A percentile compares a stretch with the other conserved stretches of the same genome.
These are phyloP conservation scores for Pneumocystis wakefieldiae DNA, from an alignment of 1,139 yeast genomes.

Conservation along the genomic window DNA sequence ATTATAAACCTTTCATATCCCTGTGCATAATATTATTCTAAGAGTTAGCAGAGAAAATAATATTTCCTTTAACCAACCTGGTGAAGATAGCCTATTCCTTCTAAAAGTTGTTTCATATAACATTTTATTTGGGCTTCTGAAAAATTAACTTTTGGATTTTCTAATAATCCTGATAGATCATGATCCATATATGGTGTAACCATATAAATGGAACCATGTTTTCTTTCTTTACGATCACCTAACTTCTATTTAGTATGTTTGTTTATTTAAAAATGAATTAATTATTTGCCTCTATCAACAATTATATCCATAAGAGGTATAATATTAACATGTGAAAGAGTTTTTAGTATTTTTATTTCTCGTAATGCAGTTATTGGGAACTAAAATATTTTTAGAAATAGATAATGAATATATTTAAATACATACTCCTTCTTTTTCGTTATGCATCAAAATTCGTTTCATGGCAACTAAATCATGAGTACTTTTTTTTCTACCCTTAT, in stretches of 20 bases:
- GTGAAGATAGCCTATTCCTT: constrained; percentile 74
- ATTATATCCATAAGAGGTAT: constrained; percentile 73
- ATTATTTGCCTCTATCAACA: constrained; percentile 34
- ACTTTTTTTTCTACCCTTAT: constrained; percentile 45
- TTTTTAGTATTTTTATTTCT: constrained; percentile 72
- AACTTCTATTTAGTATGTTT: constrained; percentile 22
- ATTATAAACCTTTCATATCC: constrained; percentile 45
- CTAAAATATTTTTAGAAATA: constrained; percentile 1
- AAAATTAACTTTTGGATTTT: constrained; percentile 57
- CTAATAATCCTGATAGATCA: constrained; percentile 83
- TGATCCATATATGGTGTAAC: constrained; percentile 89
- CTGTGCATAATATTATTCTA: constrained; percentile 53
- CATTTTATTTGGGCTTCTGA: constrained; percentile 63
- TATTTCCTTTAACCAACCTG: constrained; percentile 20
- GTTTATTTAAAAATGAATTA: constrained; percentile 21
- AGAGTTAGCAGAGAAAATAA: neutral
- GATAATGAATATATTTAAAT: neutral
- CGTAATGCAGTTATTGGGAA: constrained; percentile 93
- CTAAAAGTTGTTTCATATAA: constrained; percentile 59
- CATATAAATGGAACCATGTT: constrained; percentile 47
- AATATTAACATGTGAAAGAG: constrained; percentile 53
- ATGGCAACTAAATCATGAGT: constrained; percentile 57
- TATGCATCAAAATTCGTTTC: constrained; percentile 68
- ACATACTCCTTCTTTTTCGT: constrained; percentile 57
- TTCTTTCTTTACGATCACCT: constrained; percentile 20